Base-by-base conservation (phyloP, 495 filamentous ascomycete species). In the Echria macrotheca region DNA sequence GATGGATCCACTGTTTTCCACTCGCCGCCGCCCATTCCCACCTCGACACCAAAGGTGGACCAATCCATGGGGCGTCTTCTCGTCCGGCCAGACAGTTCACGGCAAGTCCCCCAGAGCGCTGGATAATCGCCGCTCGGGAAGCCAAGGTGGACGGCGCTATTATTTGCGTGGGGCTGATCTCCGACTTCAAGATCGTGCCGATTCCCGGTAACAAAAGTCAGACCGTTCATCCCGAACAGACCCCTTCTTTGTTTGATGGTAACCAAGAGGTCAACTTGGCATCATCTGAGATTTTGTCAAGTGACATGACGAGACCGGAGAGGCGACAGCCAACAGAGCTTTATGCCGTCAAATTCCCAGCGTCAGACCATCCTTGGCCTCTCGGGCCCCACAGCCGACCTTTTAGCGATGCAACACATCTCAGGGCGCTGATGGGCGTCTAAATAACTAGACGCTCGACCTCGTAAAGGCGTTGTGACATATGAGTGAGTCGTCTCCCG, bases 271-370 rank as follows among this genome's bases (percentile, higher is more conserved):
- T 28, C 42, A 28, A 26, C 42, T 44, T 32, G 42, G 42, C 25
- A 44, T 14, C 41, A 39, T 2, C 36, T 3, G 3, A 44, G 38
- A 22, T 41, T 12, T 25, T n/a, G 8, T 32, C 24, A 31, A 44
- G 42, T 32, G 25, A 44, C 42, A 44, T n/a, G n/a, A n/a, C n/a
- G 21, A 49, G 24, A 39, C 19, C 19, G 8, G 14, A 47, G 28
- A 47, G 44, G 19, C n/a, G 38, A 28, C 25, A 35, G 39, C 21
- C 38, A 43, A 38, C 29, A n/a, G n/a, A 43, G 47, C 35, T 11
- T 53, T 53, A 53, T 53, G 50, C 50, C 50, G 50, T 47, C 26
- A 43, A n/a, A 37, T 46, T 52, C 32, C 33, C 50, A 42, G 32
- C 43, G 44, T 53, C 42, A 53, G 50, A 42, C 37, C 50, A 53